phyloP scores from a whole-genome alignment of 2,329 filamentous ascomycete genomes.

The Penicillium sp. region DNA sequence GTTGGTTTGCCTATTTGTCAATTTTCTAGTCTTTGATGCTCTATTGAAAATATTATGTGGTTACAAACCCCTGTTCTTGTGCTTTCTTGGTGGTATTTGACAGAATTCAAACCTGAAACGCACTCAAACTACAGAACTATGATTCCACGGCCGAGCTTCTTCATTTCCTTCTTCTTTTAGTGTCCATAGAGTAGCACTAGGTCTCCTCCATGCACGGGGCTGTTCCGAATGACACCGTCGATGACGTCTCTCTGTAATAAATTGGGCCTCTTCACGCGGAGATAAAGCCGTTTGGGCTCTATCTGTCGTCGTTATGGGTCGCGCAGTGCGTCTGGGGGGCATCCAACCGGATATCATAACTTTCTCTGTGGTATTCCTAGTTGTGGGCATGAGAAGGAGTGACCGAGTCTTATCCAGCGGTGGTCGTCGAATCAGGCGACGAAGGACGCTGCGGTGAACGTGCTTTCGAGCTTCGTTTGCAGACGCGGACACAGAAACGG shows the following conservation, averaged over 20 bases:
- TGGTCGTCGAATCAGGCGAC: constrained; percentile 36
- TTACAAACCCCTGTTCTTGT: no score
- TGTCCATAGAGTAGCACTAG: constrained; percentile 41
- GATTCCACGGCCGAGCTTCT: not conserved
- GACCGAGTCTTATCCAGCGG: constrained; percentile 37
- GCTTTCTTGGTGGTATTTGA: not conserved
- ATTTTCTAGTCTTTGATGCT: no score
- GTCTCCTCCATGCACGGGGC: constrained; percentile 41
- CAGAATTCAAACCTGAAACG: not conserved
- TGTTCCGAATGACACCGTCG: constrained; percentile 44
- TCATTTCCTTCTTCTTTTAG: constrained; percentile 31
- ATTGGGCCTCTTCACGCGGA: constrained; percentile 10
- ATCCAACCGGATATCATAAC: constrained; percentile 29
- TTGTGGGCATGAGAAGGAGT: constrained; percentile 34
- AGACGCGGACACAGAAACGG: constrained; percentile 6
- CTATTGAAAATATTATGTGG: no score
- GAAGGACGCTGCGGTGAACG: constrained; percentile 25
- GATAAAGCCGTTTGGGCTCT: not conserved
- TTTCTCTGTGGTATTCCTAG: constrained; percentile 18
- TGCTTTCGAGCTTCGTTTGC: constrained; percentile 16
- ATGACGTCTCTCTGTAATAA: constrained; percentile 32
- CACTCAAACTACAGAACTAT: not conserved
- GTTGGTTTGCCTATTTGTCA: no score
- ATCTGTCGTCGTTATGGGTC: constrained; percentile 10
- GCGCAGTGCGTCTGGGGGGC: constrained; percentile 6